Base-by-base conservation (phyloP, 305 asterid genomes). In the Plantago lanceolata region DNA sequence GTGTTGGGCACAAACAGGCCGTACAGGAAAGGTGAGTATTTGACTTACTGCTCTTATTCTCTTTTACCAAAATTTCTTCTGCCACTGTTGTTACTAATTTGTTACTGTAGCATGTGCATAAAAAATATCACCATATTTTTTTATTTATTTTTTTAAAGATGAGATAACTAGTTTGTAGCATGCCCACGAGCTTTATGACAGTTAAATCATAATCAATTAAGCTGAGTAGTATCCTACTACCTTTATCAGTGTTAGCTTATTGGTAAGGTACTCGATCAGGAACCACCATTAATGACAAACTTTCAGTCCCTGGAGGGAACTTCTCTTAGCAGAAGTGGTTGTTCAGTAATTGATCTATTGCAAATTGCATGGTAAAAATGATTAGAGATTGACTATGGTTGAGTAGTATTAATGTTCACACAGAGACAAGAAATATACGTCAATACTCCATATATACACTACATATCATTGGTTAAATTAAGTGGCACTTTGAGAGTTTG, bases 1-100 rank as follows among this genome's bases (percentile, higher is more conserved):
- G 96, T 93, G 99, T 76, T 93, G 84, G 96, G 80, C 87, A 59
- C 95, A 86, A 80, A 79, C 92, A 21, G 95, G 95, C 49, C 89
- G 90, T 63, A 82, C 88, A 37, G 99, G 95, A 74, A 83, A 84
- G 97, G 99, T 80, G 76, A 84, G 96, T 80, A 69, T 59, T 56
- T 58, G 65, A 48, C 33, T 57, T 31, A 57, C 54, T 70, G 64
- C 57, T 59, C 60, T 65, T 51, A 51, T 12, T 40, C 51, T n/a
- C 48, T 57, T 29, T n/a, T 29, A 24, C 19, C 26, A 17, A 53
- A 16, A 4, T 57, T 45, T 63, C 48, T 59, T 64, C 35, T 59
- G 45, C 3, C 45, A 37, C 14, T 1, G 15, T 11, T 15, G 9
- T 12, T 40, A 19, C 20, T 50, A 24, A 17, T 4, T 11, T 50